Base-by-base conservation (phyloP, 2,329 filamentous ascomycete genomes). In the Grosmannia huntii region DNA sequence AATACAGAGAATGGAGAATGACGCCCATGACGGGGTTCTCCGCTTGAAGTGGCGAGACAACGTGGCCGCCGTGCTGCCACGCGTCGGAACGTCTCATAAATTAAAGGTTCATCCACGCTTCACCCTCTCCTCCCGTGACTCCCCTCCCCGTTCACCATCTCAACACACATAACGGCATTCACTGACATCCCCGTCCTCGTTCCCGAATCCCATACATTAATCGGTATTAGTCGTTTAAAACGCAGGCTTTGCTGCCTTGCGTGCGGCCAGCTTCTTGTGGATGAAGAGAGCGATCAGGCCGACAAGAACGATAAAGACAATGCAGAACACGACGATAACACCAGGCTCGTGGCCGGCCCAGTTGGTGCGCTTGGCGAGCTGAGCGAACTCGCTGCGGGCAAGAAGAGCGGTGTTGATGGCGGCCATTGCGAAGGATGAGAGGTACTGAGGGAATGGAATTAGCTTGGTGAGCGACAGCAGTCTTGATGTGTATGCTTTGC, bases 291-390 rank as follows among this genome's bases (percentile, higher is more conserved):
- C 64, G 58, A 76, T 62, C 54, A 85, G 67, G 28, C 80, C 75
- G 60, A 76, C 58, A 46, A 61, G 74, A 63, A 85, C 77, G 60
- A 82, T 65, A 65, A 79, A 79, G 68, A 84, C 73, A 64, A 85
- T 81, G 69, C 72, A 75, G 70, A 85, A 82, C 59, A 85, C 82
- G 62, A 84, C 72, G 55, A 85, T 74, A 62, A 84, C 80, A 68
- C 82, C 82, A 51, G 78, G 75, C 66, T 85, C 78, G 36, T 70
- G 65, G 61, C 69, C 64, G 27, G 82, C 80, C 78, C 79, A 85
- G 73, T 83, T 81, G 70, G 78, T 76, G 61, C 75, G 76, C 73
- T 77, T 82, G 66, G 72, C 67, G 61, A 83, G 72, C 71, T 65
- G 74, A 73, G 64, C 59, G 58, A 67, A 41, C 60, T 65, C 55